A percentile compares a stretch with the other conserved stretches of the same genome.
Conservation (phyloP, 495 filamentous ascomycete species). For the Daldinia grandis region DNA sequence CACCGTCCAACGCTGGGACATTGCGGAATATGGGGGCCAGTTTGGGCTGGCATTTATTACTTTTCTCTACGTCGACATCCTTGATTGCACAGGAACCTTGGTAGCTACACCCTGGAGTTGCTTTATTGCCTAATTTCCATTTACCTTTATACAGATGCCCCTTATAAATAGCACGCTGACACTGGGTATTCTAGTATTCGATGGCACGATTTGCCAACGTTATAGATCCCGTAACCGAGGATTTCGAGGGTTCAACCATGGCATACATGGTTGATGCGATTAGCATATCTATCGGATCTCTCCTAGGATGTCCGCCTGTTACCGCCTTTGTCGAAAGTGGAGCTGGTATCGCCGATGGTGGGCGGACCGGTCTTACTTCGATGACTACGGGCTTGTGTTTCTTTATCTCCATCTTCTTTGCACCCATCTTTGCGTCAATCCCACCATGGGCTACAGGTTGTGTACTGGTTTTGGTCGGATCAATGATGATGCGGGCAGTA, state of each 20-base stretch:
- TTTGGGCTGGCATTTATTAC: constrained; percentile 83
- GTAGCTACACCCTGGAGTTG: constrained; percentile 8
- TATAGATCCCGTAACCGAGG: constrained; percentile 75
- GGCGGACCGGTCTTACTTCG: constrained; percentile 82
- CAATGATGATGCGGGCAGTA: constrained; percentile 78
- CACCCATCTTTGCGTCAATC: constrained; percentile 85
- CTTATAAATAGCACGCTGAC: constrained; percentile 12
- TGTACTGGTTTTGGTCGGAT: constrained; percentile 80
- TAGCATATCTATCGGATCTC: constrained; percentile 77
- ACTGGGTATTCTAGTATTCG: constrained; percentile 60
- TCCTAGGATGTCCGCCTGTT: constrained; percentile 77
- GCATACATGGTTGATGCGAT: constrained; percentile 83
- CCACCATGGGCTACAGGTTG: constrained; percentile 85
- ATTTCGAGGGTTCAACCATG: constrained; percentile 80
- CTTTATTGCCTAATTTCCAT: background rate
- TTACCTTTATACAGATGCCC: background rate
- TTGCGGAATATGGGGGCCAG: constrained; percentile 67
- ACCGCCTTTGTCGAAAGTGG: constrained; percentile 86
- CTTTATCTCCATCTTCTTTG: constrained; percentile 87
- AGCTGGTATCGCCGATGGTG: constrained; percentile 84
- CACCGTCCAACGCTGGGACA: constrained; percentile 72
- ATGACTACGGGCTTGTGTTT: constrained; percentile 79
- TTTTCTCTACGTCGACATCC: constrained; percentile 86
- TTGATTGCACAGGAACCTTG: constrained; percentile 78
- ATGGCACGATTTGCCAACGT: constrained; percentile 82